A percentile compares a stretch with the other conserved stretches of the same genome.
phyloP scores from a whole-genome alignment of 805 yeast species.

The Groenewaldozyma salmanticensis region DNA sequence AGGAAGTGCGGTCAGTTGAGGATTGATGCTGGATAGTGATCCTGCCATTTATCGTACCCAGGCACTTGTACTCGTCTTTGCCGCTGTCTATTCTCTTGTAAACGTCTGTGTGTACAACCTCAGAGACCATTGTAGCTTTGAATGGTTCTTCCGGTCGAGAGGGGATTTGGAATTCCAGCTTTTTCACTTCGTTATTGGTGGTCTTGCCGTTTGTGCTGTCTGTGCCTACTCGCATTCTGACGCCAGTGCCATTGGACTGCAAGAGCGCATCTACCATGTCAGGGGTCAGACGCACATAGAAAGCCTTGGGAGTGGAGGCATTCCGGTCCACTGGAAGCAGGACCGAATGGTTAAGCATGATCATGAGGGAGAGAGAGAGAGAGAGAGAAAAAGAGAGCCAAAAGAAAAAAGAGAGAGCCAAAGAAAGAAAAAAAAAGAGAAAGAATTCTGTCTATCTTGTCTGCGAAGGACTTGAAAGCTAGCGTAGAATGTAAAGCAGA shows the following conservation, averaged over 20 bases:
- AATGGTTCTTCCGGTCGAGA: background rate
- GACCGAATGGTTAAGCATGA: too few species aligned
- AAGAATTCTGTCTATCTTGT: too few species aligned
- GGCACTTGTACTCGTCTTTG: conserved; percentile 2
- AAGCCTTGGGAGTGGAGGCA: conserved; percentile 7
- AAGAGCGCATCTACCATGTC: conserved; percentile 12
- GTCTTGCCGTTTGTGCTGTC: background rate
- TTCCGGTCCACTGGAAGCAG: too few species aligned
- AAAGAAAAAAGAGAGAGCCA: too few species aligned
- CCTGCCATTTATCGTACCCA: background rate
- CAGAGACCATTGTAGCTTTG: background rate
- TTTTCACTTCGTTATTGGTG: too few species aligned
- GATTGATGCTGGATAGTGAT: background rate
- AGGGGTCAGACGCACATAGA: conserved; percentile 13
- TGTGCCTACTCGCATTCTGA: background rate
- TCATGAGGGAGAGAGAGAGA: too few species aligned
- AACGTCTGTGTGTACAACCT: background rate
- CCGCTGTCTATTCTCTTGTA: conserved; percentile 1
- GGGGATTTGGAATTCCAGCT: too few species aligned
- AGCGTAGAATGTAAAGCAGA: too few species aligned
- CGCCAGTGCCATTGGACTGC: conserved; percentile 6
- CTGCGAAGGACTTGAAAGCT: too few species aligned
- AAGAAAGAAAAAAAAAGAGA: too few species aligned
- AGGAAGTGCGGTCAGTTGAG: too few species aligned
- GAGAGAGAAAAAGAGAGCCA: too few species aligned